A percentile compares a stretch with the other conserved stretches of the same genome.
These are phyloP conservation scores for Nephelium lappaceum DNA, from an alignment of 345 rosid genomes.

Conservation along the genomic window DNA sequence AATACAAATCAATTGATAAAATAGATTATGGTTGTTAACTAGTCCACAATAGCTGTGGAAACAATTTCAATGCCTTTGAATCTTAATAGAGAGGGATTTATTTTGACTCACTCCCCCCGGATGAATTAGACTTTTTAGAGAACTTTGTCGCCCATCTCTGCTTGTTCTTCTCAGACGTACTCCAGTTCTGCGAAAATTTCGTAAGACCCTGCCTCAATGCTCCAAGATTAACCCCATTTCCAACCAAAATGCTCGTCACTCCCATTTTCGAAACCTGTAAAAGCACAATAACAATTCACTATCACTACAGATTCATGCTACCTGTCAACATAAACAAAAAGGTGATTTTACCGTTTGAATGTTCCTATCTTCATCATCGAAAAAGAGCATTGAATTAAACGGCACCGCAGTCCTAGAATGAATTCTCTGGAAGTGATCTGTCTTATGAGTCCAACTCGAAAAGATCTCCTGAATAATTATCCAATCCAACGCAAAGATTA, in stretches of 20 bases:
- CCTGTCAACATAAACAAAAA: not conserved
- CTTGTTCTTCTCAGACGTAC: constrained; percentile 58
- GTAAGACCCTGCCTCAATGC: constrained; percentile 76
- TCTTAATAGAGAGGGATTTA: constrained; percentile 16
- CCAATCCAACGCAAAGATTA: not conserved
- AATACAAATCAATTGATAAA: not conserved
- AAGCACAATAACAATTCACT: not conserved
- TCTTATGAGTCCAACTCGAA: constrained; percentile 75
- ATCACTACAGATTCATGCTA: no score
- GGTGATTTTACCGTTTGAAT: constrained; percentile 50
- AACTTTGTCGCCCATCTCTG: constrained; percentile 63
- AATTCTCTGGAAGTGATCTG: constrained; percentile 82
- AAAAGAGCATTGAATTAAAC: constrained; percentile 71
- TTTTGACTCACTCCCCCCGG: constrained; percentile 35
- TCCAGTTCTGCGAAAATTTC: constrained; percentile 56
- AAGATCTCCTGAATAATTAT: constrained; percentile 61
- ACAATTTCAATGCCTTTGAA: constrained; percentile 2
- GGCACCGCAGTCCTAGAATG: constrained; percentile 71
- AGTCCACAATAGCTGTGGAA: not conserved
- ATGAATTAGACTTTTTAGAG: constrained; percentile 53
- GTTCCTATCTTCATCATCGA: constrained; percentile 79
- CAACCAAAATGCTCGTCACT: constrained; percentile 65
- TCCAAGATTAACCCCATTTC: constrained; percentile 73
- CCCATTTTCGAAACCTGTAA: constrained; percentile 82
- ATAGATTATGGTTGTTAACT: not conserved